A percentile compares a stretch with the other conserved stretches of the same genome.
Conservation (phyloP, 2,329 filamentous ascomycete genomes). For the Teratosphaeria destructans region DNA sequence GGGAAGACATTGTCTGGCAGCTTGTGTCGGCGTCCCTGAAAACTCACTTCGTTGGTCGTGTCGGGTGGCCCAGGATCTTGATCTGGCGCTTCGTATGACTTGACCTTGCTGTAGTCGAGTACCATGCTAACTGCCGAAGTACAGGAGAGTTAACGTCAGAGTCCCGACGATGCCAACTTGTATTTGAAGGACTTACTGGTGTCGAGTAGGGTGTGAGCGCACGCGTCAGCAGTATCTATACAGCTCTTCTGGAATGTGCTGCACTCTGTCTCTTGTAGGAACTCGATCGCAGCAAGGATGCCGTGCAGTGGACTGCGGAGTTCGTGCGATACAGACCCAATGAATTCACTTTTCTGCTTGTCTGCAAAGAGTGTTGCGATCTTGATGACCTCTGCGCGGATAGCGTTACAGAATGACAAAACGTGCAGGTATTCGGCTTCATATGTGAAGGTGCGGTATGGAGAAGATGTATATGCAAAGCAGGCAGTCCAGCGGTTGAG, state of each 20-base stretch:
- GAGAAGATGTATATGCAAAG: conserved; percentile 35
- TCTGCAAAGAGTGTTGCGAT: conserved; percentile 26
- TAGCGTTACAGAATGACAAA: conserved; percentile 29
- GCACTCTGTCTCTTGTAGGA: conserved; percentile 37
- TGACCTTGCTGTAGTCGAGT: background rate
- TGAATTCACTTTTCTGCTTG: conserved; percentile 26
- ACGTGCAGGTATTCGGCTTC: conserved; percentile 27
- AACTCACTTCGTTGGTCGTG: background rate
- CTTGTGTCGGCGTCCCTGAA: background rate
- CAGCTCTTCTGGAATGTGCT: conserved; percentile 1
- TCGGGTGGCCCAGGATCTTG: background rate
- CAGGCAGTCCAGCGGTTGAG: conserved; percentile 16
- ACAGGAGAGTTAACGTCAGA: background rate
- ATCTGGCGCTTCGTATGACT: background rate
- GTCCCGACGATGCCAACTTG: background rate
- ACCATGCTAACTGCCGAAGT: background rate
- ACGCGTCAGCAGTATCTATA: background rate
- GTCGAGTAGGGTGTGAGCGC: background rate
- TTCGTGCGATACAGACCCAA: conserved; percentile 33
- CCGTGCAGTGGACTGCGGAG: conserved; percentile 17
- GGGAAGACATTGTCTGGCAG: background rate
- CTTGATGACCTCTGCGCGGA: conserved; percentile 28
- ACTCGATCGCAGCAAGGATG: conserved; percentile 24
- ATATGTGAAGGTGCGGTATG: conserved; percentile 27
- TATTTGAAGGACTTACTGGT: background rate